Evolutionary conservation across 2,329 filamentous ascomycete genomes (phyloP), one percentile per base, ranked within the genome.

Genomic region (Botryotinia narcissicola): DNA sequence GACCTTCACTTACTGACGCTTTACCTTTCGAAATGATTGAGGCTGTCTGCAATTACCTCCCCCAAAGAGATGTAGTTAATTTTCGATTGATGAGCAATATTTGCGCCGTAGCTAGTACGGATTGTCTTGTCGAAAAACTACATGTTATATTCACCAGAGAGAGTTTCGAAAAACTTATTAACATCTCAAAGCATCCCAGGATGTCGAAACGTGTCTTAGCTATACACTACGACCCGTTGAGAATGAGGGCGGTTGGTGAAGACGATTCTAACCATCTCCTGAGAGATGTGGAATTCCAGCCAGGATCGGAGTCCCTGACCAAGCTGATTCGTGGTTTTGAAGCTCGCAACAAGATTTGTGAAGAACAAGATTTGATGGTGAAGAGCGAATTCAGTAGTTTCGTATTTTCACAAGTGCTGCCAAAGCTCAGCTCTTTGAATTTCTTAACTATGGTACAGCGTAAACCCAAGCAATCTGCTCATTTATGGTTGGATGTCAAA

Each of bases 51-150:
- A 1, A 29, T 3, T 6, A 54, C 12, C 64, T 54, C 1, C 14
- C 0, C 0, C 2, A 4, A 10, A 0, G 22, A 51, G 32, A 40
- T 22, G 1, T 40, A 12, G 0, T 4, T 3, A 40, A 29, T 12
- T 67, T 54, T 54, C 46, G 64, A 29, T 54, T 67, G 12, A 2
- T 10, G 16, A 51, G 16, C 25, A 54, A 54, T 9, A 2, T 48
- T 22, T 67, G 46, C 4, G 63, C 63, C 7, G 32, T 1, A n/a
- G 63, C 32, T 67, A 22, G 63, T 37, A 37, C 51, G 4, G 14
- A 40, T 37, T 1, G 22, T 7, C 63, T 67, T 10, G 63, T 40
- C 42, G 1, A 35, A n/a, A 2, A 18, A 18, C 25, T 60, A 29
- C 10, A 8, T 22, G 25, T 60, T 8, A 44, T 46, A n/a, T 60